Percentiles rank a stretch among this genome's conserved stretches.
Evolutionary conservation across 1,139 yeast species (phyloP).

Genomic region (Meyerozyma smithsonii): DNA sequence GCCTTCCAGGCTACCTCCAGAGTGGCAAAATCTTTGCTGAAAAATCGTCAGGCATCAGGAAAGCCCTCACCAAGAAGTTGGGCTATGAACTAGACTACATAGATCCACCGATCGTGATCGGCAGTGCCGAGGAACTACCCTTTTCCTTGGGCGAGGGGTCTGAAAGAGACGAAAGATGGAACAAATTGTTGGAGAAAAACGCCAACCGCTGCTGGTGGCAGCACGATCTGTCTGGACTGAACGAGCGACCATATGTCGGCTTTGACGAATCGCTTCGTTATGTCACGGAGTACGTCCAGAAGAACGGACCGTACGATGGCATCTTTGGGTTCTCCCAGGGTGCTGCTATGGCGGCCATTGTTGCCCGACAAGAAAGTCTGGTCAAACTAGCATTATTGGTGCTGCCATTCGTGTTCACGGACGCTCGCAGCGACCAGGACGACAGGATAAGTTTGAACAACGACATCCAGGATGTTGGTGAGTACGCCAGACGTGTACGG

Average conservation of each 20-base stretch:
- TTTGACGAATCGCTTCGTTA: slow-evolving; percentile 28
- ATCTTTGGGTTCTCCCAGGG: slow-evolving; percentile 92
- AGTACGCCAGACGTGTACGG: slow-evolving; percentile 17
- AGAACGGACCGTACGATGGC: slow-evolving; percentile 86
- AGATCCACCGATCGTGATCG: slow-evolving; percentile 30
- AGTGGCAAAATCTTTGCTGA: slow-evolving; percentile 71
- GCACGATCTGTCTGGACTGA: neutral
- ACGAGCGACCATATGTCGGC: slow-evolving; percentile 20
- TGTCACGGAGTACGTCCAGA: slow-evolving; percentile 51
- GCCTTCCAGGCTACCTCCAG: slow-evolving; percentile 50
- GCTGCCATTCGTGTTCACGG: slow-evolving; percentile 2
- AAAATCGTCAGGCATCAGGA: slow-evolving; percentile 75
- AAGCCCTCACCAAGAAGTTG: slow-evolving; percentile 55
- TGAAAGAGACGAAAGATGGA: slow-evolving; percentile 15
- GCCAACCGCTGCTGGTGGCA: slow-evolving; percentile 15
- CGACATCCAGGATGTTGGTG: slow-evolving; percentile 18
- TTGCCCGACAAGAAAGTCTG: slow-evolving; percentile 29
- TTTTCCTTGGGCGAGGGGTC: slow-evolving; percentile 23
- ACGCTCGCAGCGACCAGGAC: slow-evolving; percentile 5
- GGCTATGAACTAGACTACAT: slow-evolving; percentile 41
- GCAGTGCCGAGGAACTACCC: slow-evolving; percentile 23
- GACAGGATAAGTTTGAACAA: slow-evolving; percentile 16
- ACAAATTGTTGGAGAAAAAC: slow-evolving; percentile 8
- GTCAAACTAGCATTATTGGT: slow-evolving; percentile 1
- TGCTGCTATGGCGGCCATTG: slow-evolving; percentile 70